A percentile compares a stretch with the other conserved stretches of the same genome.
Conservation (phyloP, 169 alveolate genomes). For the Amoebophrya sp. region DNA sequence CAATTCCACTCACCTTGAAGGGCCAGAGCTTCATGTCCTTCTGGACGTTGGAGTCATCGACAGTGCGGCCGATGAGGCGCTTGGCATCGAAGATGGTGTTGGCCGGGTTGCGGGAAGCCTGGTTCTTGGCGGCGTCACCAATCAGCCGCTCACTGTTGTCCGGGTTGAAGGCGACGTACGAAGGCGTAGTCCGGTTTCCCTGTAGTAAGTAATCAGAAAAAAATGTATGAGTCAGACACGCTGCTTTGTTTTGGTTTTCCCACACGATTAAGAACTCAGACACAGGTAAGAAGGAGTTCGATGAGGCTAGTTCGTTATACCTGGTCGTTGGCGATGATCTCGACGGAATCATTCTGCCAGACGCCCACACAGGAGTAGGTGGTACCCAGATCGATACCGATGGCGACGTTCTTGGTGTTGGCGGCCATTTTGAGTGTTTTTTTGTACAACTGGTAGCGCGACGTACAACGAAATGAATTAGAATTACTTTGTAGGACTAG, state of each 20-base stretch:
- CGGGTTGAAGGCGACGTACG: constrained; percentile 90
- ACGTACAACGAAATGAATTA: too few species aligned
- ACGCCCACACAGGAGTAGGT: constrained; percentile 97
- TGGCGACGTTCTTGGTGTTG: constrained; percentile 28
- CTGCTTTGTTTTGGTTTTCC: too few species aligned
- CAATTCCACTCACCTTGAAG: constrained; percentile 51
- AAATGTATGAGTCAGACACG: too few species aligned
- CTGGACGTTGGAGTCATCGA: constrained; percentile 75
- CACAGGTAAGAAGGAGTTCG: too few species aligned
- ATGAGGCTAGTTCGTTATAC: too few species aligned
- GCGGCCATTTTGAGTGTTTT: constrained; percentile 18
- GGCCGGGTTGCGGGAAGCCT: constrained; percentile 82
- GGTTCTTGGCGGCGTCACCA: constrained; percentile 91
- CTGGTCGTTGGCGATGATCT: constrained; percentile 91
- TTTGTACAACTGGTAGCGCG: too few species aligned
- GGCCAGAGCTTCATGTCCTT: constrained; percentile 84
- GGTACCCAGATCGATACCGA: constrained; percentile 98
- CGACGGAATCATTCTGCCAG: constrained; percentile 88
- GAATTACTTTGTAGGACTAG: too few species aligned
- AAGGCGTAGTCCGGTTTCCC: constrained; percentile 95
- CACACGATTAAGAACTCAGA: too few species aligned
- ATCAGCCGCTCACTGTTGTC: constrained; percentile 85
- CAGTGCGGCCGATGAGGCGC: constrained; percentile 87
- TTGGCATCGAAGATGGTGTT: constrained; percentile 91
- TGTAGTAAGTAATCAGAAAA: constrained; percentile 42